A percentile compares a stretch with the other conserved stretches of the same genome.
Evolutionary conservation across 192 early-diverging fungal genomes (phyloP).

Genomic region (Umbelopsis isabellina): DNA sequence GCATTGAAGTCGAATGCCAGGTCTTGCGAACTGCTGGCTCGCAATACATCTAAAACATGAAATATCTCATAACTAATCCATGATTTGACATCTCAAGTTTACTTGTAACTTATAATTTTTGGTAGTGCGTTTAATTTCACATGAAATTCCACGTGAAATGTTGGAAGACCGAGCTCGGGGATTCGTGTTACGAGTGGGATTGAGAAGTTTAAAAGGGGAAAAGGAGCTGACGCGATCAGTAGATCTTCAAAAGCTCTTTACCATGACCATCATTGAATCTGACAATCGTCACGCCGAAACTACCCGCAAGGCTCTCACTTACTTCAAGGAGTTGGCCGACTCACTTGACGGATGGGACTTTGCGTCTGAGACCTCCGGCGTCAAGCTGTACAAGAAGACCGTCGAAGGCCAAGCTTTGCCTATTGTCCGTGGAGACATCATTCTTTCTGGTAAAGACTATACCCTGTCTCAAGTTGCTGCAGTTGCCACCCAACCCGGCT

Average conservation of each 20-base stretch:
- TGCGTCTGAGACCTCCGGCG: constrained; percentile 44
- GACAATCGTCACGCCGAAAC: constrained; percentile 45
- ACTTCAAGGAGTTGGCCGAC: constrained; percentile 50
- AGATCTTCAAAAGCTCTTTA: not conserved
- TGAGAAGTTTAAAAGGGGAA: not conserved
- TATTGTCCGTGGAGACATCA: constrained; percentile 53
- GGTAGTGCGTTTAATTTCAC: no score
- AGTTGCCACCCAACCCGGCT: constrained; percentile 46
- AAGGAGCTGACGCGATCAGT: not conserved
- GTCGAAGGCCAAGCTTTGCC: constrained; percentile 45
- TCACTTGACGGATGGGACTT: constrained; percentile 52
- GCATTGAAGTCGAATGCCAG: not conserved
- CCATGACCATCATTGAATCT: constrained; percentile 32
- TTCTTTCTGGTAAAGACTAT: constrained; percentile 43
- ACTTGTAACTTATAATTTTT: no score
- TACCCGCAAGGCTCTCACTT: constrained; percentile 25
- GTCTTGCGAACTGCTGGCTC: no score
- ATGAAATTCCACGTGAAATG: no score
- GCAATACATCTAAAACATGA: no score
- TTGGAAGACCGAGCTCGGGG: no score
- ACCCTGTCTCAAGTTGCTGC: constrained; percentile 49
- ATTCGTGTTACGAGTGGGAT: no score
- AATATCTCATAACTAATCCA: no score
- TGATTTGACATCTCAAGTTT: no score
- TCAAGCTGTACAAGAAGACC: constrained; percentile 51